These are phyloP conservation scores for Fusarium musae DNA, from an alignment of 2,329 filamentous ascomycete genomes.

Conservation along the genomic window DNA sequence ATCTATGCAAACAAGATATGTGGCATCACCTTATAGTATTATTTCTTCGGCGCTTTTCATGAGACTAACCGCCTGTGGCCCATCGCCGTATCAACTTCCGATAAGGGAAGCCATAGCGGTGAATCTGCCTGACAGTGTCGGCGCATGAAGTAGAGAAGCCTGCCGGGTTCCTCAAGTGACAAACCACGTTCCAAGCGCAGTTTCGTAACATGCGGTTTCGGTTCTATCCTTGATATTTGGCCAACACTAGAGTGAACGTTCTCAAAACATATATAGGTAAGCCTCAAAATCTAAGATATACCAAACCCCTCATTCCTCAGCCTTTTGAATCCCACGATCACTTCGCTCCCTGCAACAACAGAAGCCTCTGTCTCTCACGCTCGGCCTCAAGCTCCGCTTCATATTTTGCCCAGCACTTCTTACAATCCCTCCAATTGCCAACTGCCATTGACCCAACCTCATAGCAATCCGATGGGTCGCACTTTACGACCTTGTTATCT, in stretches of 20 bases:
- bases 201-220: not conserved
- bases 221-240: fast-evolving
- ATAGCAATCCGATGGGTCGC: not conserved
- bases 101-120: not conserved
- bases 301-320: too few relatives aligned
- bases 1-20: too few relatives aligned
- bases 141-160: not conserved
- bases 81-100: not conserved
- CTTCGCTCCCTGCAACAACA: not conserved
- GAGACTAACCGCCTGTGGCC: not conserved
- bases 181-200: not conserved
- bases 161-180: fast-evolving
- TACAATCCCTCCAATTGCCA: not conserved
- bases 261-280: not conserved
- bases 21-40: too few relatives aligned
- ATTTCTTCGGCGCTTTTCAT: not conserved
- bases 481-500: not conserved
- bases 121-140: fast-evolving
- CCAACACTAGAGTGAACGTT: not conserved
- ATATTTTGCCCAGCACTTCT: not conserved
- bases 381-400: not conserved
- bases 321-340: not conserved
- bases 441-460: not conserved
- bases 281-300: too few relatives aligned
- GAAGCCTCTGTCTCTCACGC: not conserved